Base-by-base conservation (phyloP, 2,329 filamentous ascomycete species). In the Colletotrichum salicis region DNA sequence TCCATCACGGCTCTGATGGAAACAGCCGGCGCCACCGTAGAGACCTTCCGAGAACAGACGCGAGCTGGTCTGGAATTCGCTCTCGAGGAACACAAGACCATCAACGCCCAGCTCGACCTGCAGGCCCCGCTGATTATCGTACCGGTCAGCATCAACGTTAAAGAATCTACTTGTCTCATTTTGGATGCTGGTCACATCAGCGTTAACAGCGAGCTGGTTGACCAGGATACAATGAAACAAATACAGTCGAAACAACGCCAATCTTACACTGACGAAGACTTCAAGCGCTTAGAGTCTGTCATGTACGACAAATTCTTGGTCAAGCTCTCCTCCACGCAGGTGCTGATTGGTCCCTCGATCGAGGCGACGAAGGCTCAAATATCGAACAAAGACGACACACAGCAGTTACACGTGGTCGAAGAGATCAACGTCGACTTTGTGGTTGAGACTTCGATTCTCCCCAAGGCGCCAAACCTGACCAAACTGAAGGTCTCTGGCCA, bases 231-330 rank as follows among this genome's bases (percentile, higher is more conserved):
- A 0, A 88, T 98, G 81, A 92, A 92, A 75, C 92, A 98, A 71
- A 91, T 99, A 3, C 95, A 98, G 78, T 91, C 92, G 24, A 99
- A 98, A 79, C 94, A 98, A 78, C 93, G 91, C 66, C 92, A 95
- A 68, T 86, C 93, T 31, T 98, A 97, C 78, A 96, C 92, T 7
- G 94, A 97, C 15, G 92, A 96, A 72, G 97, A 99, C 78, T 94
- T 94, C 80, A 92, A 93, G 80, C 90, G 92, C 57, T 89, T 99
- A 4, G 95, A 98, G 80, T 93, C 93, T 19, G 87, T 97, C 76
- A 97, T 99, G 93, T 99, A 99, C 79, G 96, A 99, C 86, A 96
- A 95, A 67, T 99, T 99, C 80, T 86, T 94, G 54, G 89, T 99
- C 76, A 97, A 97, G 78, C 86, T 99, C 33, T 93, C 97, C 24